phyloP scores from a whole-genome alignment of 75 land plant genomes.

The Cupressus sempervirens region DNA sequence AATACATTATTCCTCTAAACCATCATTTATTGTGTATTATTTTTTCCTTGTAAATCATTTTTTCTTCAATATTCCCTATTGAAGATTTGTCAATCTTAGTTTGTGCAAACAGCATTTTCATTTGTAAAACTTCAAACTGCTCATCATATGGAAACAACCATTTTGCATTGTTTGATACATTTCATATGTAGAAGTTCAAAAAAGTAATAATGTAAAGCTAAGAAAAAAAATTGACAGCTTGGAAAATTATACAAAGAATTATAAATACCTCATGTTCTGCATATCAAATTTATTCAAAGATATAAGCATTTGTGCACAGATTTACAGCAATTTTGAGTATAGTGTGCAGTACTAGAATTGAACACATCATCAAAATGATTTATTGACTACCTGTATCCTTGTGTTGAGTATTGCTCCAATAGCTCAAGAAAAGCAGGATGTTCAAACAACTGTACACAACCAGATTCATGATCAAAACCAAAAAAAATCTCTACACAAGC shows the following conservation, averaged over 20 bases:
- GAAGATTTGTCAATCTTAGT: neutral
- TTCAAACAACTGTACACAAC: conserved; percentile 43
- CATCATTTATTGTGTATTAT: neutral
- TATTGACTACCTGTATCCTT: conserved; percentile 61
- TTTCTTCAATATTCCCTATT: too few species aligned
- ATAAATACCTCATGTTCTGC: neutral
- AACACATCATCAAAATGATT: neutral
- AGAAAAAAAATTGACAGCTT: neutral
- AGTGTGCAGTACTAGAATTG: neutral
- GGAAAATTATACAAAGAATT: neutral
- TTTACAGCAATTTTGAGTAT: neutral
- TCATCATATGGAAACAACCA: neutral
- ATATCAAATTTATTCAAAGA: neutral
- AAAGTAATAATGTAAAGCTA: neutral
- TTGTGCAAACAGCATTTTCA: neutral
- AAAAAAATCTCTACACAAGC: neutral
- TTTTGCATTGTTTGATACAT: neutral
- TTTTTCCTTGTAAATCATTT: too few species aligned
- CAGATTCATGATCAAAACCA: conserved; percentile 4
- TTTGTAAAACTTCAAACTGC: neutral
- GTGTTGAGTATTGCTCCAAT: conserved; percentile 43
- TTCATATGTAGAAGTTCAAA: neutral
- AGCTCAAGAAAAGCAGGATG: conserved; percentile 63
- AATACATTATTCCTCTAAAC: neutral
- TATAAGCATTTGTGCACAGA: neutral